Evolutionary conservation across 1,284 basidiomycete species (phyloP).

Genomic region (Apiotrichum mycotoxinovorans): DNA sequence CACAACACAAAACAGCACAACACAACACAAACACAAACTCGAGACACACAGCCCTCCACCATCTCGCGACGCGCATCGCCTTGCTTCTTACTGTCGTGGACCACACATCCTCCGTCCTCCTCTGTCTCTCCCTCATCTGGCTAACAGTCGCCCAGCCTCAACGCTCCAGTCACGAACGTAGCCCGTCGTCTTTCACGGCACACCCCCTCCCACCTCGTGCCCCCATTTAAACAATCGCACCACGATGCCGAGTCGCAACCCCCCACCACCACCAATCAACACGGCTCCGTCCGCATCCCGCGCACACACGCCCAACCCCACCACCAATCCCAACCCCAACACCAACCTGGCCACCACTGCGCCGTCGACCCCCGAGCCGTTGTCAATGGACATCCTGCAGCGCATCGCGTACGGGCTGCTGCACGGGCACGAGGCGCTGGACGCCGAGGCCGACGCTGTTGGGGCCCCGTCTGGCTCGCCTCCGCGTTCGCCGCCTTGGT

Average conservation of each 20-base stretch:
- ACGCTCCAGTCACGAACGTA: too few species aligned
- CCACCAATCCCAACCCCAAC: neutral
- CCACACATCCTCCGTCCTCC: too few species aligned
- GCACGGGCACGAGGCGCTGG: neutral
- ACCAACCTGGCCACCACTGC: neutral
- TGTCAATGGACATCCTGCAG: conserved; percentile 6
- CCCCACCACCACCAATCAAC: neutral
- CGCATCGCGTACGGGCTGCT: conserved; percentile 1
- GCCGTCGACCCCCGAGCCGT: neutral
- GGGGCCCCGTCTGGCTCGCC: neutral
- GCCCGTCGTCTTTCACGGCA: too few species aligned
- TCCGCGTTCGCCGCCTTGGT: too few species aligned
- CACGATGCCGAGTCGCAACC: neutral
- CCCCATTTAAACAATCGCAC: neutral
- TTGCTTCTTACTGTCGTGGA: too few species aligned
- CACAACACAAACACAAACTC: too few species aligned
- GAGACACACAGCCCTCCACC: too few species aligned
- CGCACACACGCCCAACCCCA: neutral
- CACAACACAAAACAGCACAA: too few species aligned
- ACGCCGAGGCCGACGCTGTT: neutral
- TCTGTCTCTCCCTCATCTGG: too few species aligned
- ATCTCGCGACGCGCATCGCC: too few species aligned
- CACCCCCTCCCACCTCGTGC: neutral
- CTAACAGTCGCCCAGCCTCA: too few species aligned
- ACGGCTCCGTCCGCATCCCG: neutral